Evolutionary conservation across 2,329 filamentous ascomycete species (phyloP).

Genomic region (Talaromyces sp.): DNA sequence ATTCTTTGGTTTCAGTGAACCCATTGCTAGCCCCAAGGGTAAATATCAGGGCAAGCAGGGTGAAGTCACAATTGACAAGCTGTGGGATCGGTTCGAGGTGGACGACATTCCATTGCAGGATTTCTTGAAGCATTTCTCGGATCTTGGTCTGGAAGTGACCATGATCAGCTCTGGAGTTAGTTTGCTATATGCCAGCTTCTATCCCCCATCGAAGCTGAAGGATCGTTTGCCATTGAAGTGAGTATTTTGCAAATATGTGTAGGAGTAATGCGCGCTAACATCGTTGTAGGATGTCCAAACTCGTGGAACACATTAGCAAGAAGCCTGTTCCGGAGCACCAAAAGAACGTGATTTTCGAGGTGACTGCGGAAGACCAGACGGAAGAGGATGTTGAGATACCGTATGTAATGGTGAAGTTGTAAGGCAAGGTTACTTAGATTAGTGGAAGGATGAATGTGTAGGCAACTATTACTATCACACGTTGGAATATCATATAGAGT

Average conservation of each 20-base stretch:
- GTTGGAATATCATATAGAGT: neutral
- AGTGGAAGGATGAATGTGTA: neutral
- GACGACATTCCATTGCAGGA: conserved; percentile 78
- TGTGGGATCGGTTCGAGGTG: conserved; percentile 96
- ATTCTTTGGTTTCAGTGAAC: conserved; percentile 98
- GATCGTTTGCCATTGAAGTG: conserved; percentile 70
- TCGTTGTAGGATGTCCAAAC: conserved; percentile 67
- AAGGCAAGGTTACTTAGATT: neutral
- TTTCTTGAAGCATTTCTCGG: conserved; percentile 75
- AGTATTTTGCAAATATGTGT: conserved; percentile 30
- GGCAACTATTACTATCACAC: neutral
- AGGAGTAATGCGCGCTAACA: conserved; percentile 23
- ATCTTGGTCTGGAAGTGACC: conserved; percentile 72
- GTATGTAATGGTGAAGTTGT: conserved; percentile 83
- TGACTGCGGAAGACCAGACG: conserved; percentile 80
- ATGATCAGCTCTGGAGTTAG: conserved; percentile 99
- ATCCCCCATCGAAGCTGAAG: conserved; percentile 74
- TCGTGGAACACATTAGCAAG: conserved; percentile 85
- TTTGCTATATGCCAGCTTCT: conserved; percentile 90
- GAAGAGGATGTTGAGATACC: conserved; percentile 96
- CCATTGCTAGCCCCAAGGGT: conserved; percentile 88
- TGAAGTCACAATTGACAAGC: conserved; percentile 80
- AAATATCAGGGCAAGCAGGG: conserved; percentile 75
- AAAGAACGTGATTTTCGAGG: conserved; percentile 94
- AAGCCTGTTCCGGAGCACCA: conserved; percentile 87